These are phyloP conservation scores for Hemisphaericaspora subhashii DNA, from an alignment of 1,139 yeast genomes.

Conservation along the genomic window DNA sequence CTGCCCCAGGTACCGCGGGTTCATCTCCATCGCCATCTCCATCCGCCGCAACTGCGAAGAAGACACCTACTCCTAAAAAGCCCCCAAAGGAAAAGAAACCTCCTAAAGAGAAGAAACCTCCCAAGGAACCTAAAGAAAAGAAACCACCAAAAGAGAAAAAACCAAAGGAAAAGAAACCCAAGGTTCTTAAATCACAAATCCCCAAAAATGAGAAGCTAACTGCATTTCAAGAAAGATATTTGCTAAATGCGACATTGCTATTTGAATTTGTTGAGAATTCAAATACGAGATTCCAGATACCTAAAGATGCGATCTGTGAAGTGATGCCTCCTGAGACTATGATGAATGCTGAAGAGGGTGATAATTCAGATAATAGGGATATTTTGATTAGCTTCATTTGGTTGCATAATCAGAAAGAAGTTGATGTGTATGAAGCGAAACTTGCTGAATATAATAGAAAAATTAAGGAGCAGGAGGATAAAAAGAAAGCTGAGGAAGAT, in stretches of 20 bases:
- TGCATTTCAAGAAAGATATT: slow-evolving; percentile 72
- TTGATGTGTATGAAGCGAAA: slow-evolving; percentile 47
- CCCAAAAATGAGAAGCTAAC: slow-evolving; percentile 57
- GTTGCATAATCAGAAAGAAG: slow-evolving; percentile 53
- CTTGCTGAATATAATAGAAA: slow-evolving; percentile 30
- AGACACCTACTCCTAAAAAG: slow-evolving; percentile 6
- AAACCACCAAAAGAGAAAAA: slow-evolving; percentile 24
- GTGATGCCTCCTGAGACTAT: slow-evolving; percentile 33
- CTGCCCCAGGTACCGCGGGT: no score
- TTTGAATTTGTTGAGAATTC: slow-evolving; percentile 86
- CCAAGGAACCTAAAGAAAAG: slow-evolving; percentile 21
- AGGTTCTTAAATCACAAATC: slow-evolving; percentile 21
- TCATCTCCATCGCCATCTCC: no score
- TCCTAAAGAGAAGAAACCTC: slow-evolving; percentile 22
- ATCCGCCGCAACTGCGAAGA: no score
- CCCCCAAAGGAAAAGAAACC: slow-evolving; percentile 19
- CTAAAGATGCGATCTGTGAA: slow-evolving; percentile 76
- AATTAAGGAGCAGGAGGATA: slow-evolving; percentile 24
- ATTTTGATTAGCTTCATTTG: slow-evolving; percentile 65
- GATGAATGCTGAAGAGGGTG: slow-evolving; percentile 24
- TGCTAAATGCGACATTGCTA: slow-evolving; percentile 68
- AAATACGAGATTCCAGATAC: slow-evolving; percentile 69
- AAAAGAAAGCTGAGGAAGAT: slow-evolving; percentile 26
- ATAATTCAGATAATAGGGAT: slow-evolving; percentile 40
- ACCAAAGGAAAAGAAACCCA: slow-evolving; percentile 25